These are phyloP conservation scores for Helianthus annuus DNA, from an alignment of 129 eudicot genomes.

Conservation along the genomic window HanXRQr2.0-SUNRISE NC_035433.2:82664141-82664640, in stretches of 20 bases:
- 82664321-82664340: constrained; percentile 34
- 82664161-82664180: constrained; percentile 27
- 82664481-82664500: constrained; percentile 39
- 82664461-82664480: constrained; percentile 46
- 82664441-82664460: constrained; percentile 36
- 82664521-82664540: constrained; percentile 46
- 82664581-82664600: constrained; percentile 28
- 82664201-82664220: constrained; percentile 31
- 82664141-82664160: constrained; percentile 31
- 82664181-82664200: constrained; percentile 19
- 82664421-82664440: constrained; percentile 47
- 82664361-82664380: neutral
- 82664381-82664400: neutral
- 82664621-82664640: constrained; percentile 12
- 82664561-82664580: constrained; percentile 30
- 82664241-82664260: constrained; percentile 30
- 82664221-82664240: constrained; percentile 48
- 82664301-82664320: constrained; percentile 44
- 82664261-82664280: constrained; percentile 41
- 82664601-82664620: constrained; percentile 39
- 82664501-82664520: constrained; percentile 30
- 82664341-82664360: neutral
- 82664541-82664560: constrained; percentile 42
- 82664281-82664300: constrained; percentile 26
- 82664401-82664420: constrained; percentile 40